Evolutionary conservation across 2,329 filamentous ascomycete genomes (phyloP).

Genomic region (Calonectria pseudoreteaudii): DNA sequence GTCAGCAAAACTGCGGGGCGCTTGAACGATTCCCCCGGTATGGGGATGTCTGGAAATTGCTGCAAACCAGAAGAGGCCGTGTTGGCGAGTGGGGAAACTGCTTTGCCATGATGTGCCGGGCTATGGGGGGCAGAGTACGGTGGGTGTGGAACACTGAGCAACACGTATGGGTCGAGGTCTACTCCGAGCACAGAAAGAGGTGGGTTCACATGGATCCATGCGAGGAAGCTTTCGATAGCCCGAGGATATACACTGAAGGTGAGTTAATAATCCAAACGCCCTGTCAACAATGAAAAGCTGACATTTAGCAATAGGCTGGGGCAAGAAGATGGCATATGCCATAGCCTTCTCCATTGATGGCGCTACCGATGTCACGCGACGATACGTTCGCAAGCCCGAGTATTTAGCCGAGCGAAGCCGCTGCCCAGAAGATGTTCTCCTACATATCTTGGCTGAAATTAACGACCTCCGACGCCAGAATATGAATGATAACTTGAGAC

Average conservation of each 20-base stretch:
- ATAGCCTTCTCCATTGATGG: conserved; percentile 95
- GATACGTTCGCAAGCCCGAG: too few relatives aligned
- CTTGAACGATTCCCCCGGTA: conserved; percentile 94
- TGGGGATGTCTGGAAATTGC: conserved; percentile 91
- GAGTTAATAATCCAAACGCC: not conserved
- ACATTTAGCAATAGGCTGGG: conserved; percentile 73
- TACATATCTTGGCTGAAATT: too few relatives aligned
- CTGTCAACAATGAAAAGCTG: not conserved
- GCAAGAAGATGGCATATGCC: conserved; percentile 96
- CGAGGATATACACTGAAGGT: conserved; percentile 84
- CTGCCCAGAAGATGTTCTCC: too few relatives aligned
- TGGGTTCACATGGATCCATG: conserved; percentile 97
- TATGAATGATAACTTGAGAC: too few relatives aligned
- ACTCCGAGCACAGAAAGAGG: conserved; percentile 89
- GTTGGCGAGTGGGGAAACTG: conserved; percentile 98
- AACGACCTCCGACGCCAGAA: too few relatives aligned
- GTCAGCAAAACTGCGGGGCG: conserved; percentile 76
- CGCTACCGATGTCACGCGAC: conserved; percentile 73
- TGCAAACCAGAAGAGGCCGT: conserved; percentile 87
- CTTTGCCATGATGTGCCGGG: conserved; percentile 97
- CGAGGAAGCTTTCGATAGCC: conserved; percentile 95
- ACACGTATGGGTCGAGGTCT: conserved; percentile 97
- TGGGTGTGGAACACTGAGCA: conserved; percentile 99
- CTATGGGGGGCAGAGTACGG: conserved; percentile 88
- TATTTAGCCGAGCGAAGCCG: too few relatives aligned